Evolutionary conservation across 345 rosid genomes (phyloP).

Genomic region (Arabis hirsuta): DNA sequence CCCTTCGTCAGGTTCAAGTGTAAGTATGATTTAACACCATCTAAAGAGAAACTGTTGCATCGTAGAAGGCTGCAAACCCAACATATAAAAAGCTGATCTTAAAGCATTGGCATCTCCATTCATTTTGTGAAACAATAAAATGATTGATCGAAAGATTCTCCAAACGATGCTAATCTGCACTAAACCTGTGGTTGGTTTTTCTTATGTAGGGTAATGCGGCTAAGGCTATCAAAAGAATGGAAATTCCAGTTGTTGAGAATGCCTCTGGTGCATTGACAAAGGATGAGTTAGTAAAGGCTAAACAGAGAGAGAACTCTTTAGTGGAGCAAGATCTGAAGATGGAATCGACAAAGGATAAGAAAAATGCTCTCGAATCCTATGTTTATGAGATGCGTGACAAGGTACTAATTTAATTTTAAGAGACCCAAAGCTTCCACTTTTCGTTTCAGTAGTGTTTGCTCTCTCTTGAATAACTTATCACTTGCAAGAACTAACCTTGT

Average conservation of each 20-base stretch:
- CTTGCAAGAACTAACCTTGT: not conserved
- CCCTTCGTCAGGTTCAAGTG: slow-evolving; percentile 39
- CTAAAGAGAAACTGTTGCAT: slow-evolving; percentile 13
- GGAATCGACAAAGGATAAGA: slow-evolving; percentile 72
- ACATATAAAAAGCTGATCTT: slow-evolving; percentile 17
- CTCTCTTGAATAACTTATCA: slow-evolving; percentile 12
- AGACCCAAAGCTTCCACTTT: slow-evolving; percentile 9
- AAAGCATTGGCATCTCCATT: slow-evolving; percentile 17
- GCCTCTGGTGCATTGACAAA: slow-evolving; percentile 58
- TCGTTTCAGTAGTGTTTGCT: not conserved
- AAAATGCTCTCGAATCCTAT: slow-evolving; percentile 77
- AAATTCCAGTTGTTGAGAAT: slow-evolving; percentile 59
- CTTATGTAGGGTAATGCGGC: slow-evolving; percentile 52
- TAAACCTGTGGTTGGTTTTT: slow-evolving; percentile 25
- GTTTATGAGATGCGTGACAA: slow-evolving; percentile 87
- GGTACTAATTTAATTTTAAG: slow-evolving; percentile 47
- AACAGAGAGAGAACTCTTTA: slow-evolving; percentile 60
- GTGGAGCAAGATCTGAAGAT: slow-evolving; percentile 69
- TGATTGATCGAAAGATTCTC: slow-evolving; percentile 16
- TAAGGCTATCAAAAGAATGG: slow-evolving; percentile 52
- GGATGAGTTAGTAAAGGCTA: slow-evolving; percentile 59
- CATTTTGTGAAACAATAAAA: not conserved
- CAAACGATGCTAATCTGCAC: slow-evolving; percentile 13
- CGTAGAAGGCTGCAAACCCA: not conserved
- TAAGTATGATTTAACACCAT: slow-evolving; percentile 44